Evolutionary conservation across 768 basidiomycete species (phyloP), one percentile per base, ranked within the genome.

Genomic region (Amylocystis lapponica): DNA sequence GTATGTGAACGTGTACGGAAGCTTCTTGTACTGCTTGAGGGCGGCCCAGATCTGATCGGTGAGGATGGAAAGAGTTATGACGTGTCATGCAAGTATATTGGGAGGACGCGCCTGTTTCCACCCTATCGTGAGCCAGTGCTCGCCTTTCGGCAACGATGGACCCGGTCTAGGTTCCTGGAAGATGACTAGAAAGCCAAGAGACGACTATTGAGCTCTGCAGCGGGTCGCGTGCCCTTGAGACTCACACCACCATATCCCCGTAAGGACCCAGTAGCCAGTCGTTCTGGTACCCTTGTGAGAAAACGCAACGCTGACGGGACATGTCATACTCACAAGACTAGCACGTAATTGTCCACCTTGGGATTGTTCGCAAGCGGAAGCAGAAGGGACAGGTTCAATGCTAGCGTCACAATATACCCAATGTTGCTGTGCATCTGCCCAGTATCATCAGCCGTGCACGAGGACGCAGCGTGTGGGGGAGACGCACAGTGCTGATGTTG

Each of bases 191-290:
- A 25, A 37, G 23, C 30, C 11, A 2, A 30, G 33, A 20, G 20
- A 20, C 30, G 4, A 4, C 14, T 36, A 27, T 14, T 2, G 7
- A 7, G 27, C n/a, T n/a, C n/a, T n/a, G n/a, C n/a, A n/a, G n/a
- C n/a, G n/a, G n/a, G n/a, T n/a, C n/a, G n/a, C n/a, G 13, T 17
- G 11, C 20, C 27, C 32, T 10, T 17, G 37, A 29, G 1, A 63
- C 83, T 36, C 64, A 88, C 86, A 89, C 90, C 90, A 94, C 80
- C 90, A 92, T 37, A 90, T 79, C 7, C 88, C 89, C 8, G 72
- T 69, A 1, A 91, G 35, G 10, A 93, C 83, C 87, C 84, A 83
- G 50, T 88, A 87, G 0, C 67, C 71, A 45, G 81, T 89, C 12
- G 78, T 81, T 19, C 84, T 86, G 27, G 3, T 12, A 4, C 9